Base-by-base conservation (phyloP, 1,284 basidiomycete genomes). In the Vanrija sp. region DNA sequence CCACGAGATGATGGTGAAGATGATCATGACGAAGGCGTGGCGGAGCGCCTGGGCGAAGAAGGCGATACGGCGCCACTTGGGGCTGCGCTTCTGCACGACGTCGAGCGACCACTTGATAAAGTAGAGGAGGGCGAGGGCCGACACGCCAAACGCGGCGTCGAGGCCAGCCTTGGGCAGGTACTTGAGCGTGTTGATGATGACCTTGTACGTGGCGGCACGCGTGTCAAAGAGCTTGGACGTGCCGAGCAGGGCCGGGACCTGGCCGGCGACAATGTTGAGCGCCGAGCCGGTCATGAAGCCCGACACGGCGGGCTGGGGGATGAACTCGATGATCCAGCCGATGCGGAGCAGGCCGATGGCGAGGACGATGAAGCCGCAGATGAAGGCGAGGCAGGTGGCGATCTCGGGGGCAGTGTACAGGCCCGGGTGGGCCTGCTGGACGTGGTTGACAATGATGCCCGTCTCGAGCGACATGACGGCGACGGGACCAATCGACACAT, bases 271-370 rank as follows among this genome's bases (percentile, higher is more conserved):
- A 62, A 95, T 95, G 71, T 80, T 93, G 76, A 95, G 84, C 24
- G 92, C 91, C 22, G 88, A 90, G 25, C 91, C 91, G 1, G 80
- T 81, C 80, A 81, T 81, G 75, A 82, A 98, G 15, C 92, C 93
- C 59, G 89, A 89, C 38, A 98, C 89, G 7, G 93, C 93, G 0
- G 92, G 75, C 56, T 75, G 72, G 47, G 75, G 91, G 39, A 77
- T 98, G 72, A 98, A 95, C 72, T 98, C 95, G 56, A 98, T 86
- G 44, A 98, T 78, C 89, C 94, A 96, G 1, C 95, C 95, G 6
- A 98, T 68, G 24, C 95, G 83, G 4, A 98, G 78, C n/a, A 98
- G 77, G 52, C 96, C 95, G 42, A 98, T 86, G 37, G 82, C 89
- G 38, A 98, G 83, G n/a, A 91, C 87, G 72, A 96, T 90, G 73